phyloP scores from a whole-genome alignment of 345 rosid species.

The Firmiana major region DNA sequence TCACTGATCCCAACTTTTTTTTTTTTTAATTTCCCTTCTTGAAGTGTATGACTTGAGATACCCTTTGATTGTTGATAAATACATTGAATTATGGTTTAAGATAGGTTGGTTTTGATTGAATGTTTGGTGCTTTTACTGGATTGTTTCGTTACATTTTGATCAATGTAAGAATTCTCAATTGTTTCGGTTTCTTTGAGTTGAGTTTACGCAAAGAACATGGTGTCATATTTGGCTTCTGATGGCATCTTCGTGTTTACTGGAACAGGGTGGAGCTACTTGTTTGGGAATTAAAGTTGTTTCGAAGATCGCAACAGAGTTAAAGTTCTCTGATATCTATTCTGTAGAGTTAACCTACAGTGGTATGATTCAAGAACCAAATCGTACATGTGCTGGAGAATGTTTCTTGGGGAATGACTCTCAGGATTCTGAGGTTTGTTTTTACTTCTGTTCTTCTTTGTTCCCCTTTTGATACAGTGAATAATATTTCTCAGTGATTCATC shows the following conservation, averaged over 20 bases:
- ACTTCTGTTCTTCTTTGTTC: constrained; percentile 1
- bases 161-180: constrained; percentile 25
- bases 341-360: constrained; percentile 52
- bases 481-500: constrained; percentile 9
- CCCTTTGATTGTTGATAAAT: constrained; percentile 1
- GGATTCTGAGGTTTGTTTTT: constrained; percentile 45
- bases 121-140: constrained; percentile 61
- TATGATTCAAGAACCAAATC: constrained; percentile 31
- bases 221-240: constrained; percentile 8
- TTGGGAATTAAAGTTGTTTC: constrained; percentile 44
- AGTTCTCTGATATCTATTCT: constrained; percentile 64
- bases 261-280: constrained; percentile 54
- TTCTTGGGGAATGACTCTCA: constrained; percentile 31
- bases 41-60: neutral
- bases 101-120: constrained; percentile 43
- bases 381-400: constrained; percentile 37
- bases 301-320: constrained; percentile 34
- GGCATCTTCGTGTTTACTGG: constrained; percentile 18
- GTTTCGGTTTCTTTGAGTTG: neutral
- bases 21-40: neutral
- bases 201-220: neutral
- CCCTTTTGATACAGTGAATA: neutral
- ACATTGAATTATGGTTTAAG: constrained; percentile 24
- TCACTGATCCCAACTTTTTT: neutral
- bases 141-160: constrained; percentile 40